Conservation (phyloP, 2,329 filamentous ascomycete genomes). For the Chrysoporthe cubensis region DNA sequence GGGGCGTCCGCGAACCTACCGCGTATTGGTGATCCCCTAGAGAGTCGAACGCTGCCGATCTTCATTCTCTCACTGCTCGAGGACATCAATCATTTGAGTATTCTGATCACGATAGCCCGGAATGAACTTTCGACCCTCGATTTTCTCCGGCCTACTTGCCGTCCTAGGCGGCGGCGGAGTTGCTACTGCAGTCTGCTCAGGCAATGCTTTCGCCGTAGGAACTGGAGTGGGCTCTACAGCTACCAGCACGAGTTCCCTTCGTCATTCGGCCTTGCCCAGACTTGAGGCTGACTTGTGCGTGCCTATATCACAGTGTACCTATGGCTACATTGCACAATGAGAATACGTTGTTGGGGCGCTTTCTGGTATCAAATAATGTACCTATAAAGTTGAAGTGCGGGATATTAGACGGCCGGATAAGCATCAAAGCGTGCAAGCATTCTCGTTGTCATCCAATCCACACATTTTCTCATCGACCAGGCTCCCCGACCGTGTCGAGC, state of each 20-base stretch:
- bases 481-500: not conserved
- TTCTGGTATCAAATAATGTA: not conserved
- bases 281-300: not conserved
- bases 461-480: not conserved
- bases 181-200: constrained; percentile 24
- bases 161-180: constrained; percentile 20
- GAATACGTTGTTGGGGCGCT: not conserved
- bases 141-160: constrained; percentile 12
- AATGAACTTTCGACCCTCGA: constrained; percentile 14
- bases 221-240: not conserved
- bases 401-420: not conserved
- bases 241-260: constrained; percentile 14
- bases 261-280: not conserved
- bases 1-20: no score
- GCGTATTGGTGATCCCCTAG: not conserved
- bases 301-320: not conserved
- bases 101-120: not conserved
- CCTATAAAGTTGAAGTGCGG: not conserved
- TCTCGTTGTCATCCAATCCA: not conserved
- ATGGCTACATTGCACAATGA: not conserved
- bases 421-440: not conserved
- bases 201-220: constrained; percentile 17
- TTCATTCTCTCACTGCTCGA: not conserved
- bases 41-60: not conserved
- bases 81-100: not conserved